Evolutionary conservation across 1,284 basidiomycete genomes (phyloP).

Genomic region (Trichosporon asahii): DNA sequence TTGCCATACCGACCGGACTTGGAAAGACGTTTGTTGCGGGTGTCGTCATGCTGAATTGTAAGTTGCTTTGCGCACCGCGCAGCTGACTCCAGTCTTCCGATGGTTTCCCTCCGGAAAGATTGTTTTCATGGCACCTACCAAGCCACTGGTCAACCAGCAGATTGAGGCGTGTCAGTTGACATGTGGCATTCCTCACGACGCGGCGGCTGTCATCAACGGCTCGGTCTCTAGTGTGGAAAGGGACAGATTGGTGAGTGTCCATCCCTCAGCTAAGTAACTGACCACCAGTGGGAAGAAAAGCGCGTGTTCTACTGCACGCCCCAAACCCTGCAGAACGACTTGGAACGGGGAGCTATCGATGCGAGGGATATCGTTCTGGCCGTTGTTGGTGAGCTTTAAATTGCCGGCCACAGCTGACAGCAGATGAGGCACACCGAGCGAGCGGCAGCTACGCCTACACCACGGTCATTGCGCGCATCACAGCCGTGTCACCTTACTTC

Average conservation of each 20-base stretch:
- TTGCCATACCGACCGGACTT: slow-evolving; percentile 90
- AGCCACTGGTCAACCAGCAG: slow-evolving; percentile 93
- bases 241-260: slow-evolving; percentile 60
- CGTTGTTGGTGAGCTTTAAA: slow-evolving; percentile 58
- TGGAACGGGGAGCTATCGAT: slow-evolving; percentile 70
- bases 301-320: slow-evolving; percentile 98
- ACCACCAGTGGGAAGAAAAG: slow-evolving; percentile 58
- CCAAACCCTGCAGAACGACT: slow-evolving; percentile 89
- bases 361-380: slow-evolving; percentile 67
- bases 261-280: slow-evolving; percentile 11
- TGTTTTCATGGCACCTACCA: slow-evolving; percentile 92
- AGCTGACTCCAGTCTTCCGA: slow-evolving; percentile 63
- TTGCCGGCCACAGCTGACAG: slow-evolving; percentile 7
- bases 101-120: slow-evolving; percentile 95
- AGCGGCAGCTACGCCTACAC: slow-evolving; percentile 92
- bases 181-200: slow-evolving; percentile 86
- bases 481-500: slow-evolving; percentile 90
- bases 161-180: slow-evolving; percentile 87
- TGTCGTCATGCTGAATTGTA: slow-evolving; percentile 91
- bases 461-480: slow-evolving; percentile 81
- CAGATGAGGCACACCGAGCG: slow-evolving; percentile 94
- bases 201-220: slow-evolving; percentile 86
- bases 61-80: slow-evolving; percentile 47
- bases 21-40: slow-evolving; percentile 99
- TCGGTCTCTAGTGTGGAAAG: slow-evolving; percentile 55